Percentiles rank a stretch among this genome's conserved stretches.
These are phyloP conservation scores for Venturia effusa DNA, from an alignment of 2,329 filamentous ascomycete genomes.

Conservation along the genomic window DNA sequence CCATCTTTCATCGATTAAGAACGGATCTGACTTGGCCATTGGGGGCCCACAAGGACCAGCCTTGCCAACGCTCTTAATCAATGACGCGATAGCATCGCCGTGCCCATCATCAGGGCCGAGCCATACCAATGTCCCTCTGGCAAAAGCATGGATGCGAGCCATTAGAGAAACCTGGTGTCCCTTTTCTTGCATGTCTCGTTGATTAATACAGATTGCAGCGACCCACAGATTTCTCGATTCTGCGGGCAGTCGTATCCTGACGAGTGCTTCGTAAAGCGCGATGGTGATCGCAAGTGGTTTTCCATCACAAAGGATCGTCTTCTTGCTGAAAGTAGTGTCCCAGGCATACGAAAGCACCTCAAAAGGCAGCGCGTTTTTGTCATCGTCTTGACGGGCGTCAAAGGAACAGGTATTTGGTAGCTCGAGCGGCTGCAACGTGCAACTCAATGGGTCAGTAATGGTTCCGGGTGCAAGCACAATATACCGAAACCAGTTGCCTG, in stretches of 20 bases:
- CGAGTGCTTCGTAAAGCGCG: neutral
- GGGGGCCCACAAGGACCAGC: neutral
- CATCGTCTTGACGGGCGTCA: neutral
- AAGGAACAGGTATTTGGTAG: neutral
- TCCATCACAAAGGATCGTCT: neutral
- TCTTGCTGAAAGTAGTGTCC: neutral
- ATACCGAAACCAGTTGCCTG: neutral
- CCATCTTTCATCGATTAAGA: neutral
- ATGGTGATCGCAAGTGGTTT: neutral
- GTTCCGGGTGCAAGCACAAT: slow-evolving; percentile 1
- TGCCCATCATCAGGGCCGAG: slow-evolving; percentile 3
- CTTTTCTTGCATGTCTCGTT: slow-evolving; percentile 2
- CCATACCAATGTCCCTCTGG: neutral
- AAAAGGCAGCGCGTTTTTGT: neutral
- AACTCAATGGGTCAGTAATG: neutral
- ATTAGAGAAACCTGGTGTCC: neutral
- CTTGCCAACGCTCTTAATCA: neutral
- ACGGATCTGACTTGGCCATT: neutral
- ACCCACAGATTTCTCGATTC: neutral
- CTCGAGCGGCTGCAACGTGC: neutral
- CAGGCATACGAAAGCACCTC: neutral
- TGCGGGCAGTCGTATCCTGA: neutral
- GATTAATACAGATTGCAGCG: slow-evolving; percentile 6
- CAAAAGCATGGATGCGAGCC: neutral
- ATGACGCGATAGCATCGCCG: neutral